These are phyloP conservation scores for Candida tetrigidarum DNA, from an alignment of 1,139 yeast species.

Conservation along the genomic window DNA sequence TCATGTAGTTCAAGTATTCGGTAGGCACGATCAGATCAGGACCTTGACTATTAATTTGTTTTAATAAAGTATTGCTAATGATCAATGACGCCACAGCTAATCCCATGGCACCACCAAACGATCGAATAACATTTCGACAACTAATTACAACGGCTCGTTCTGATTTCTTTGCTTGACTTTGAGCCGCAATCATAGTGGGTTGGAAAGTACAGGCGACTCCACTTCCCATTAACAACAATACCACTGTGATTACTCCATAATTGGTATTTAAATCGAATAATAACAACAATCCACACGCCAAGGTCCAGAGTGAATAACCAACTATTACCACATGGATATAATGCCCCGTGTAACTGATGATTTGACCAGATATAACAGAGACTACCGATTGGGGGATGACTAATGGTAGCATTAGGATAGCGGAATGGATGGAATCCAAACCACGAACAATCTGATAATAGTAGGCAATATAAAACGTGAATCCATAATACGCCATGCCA, in stretches of 20 bases:
- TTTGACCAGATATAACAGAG: conserved; percentile 42
- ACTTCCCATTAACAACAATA: conserved; percentile 45
- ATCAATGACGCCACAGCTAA: conserved; percentile 49
- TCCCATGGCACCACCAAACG: conserved; percentile 59
- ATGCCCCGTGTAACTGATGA: conserved; percentile 44
- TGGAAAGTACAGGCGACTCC: conserved; percentile 59
- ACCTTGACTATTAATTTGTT: conserved; percentile 21
- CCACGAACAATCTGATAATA: conserved; percentile 53
- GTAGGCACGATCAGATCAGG: conserved; percentile 17
- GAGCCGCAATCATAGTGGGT: conserved; percentile 56
- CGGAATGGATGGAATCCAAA: conserved; percentile 33
- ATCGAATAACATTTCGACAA: conserved; percentile 53
- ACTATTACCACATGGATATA: conserved; percentile 42
- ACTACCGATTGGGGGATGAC: conserved; percentile 37
- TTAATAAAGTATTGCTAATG: conserved; percentile 41
- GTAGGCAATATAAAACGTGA: conserved; percentile 50
- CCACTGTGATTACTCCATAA: conserved; percentile 35
- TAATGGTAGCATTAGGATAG: conserved; percentile 42
- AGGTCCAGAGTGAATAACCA: conserved; percentile 48
- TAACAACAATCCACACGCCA: conserved; percentile 42
- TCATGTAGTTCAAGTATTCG: conserved; percentile 25
- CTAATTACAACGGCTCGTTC: conserved; percentile 60
- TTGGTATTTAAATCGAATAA: conserved; percentile 32
- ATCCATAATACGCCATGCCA: conserved; percentile 53
- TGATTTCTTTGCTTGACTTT: conserved; percentile 47